Evolutionary conservation across 1,284 basidiomycete species (phyloP).

Genomic region (Pyrrhoderma lamaoense): DNA sequence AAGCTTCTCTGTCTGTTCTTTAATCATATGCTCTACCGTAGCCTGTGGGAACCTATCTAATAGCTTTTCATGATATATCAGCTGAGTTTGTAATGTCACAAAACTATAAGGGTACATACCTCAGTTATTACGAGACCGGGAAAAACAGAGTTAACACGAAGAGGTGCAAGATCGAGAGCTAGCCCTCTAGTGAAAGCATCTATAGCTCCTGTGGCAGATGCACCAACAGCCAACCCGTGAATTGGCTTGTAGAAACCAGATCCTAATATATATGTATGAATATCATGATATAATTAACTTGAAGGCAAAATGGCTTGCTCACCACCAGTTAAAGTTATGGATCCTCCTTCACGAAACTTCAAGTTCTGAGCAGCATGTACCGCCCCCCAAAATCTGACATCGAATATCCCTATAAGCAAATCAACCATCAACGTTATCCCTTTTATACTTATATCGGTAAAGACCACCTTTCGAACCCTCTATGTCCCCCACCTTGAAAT

Average conservation of each 20-base stretch:
- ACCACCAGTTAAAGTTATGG: constrained; percentile 19
- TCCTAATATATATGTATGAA: constrained; percentile 5
- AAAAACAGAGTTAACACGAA: constrained; percentile 20
- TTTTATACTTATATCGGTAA: no score
- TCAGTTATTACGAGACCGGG: constrained; percentile 19
- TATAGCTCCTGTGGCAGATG: constrained; percentile 18
- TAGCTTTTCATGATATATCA: constrained; percentile 9
- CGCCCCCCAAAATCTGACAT: constrained; percentile 21
- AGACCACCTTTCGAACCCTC: constrained; percentile 16
- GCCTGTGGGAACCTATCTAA: constrained; percentile 16
- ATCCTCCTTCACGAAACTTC: constrained; percentile 17
- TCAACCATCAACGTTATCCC: neutral
- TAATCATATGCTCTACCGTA: constrained; percentile 9
- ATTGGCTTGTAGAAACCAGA: constrained; percentile 17
- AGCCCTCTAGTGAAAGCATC: constrained; percentile 20
- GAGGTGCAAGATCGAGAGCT: constrained; percentile 21
- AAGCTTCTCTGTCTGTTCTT: constrained; percentile 7
- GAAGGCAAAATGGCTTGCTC: neutral
- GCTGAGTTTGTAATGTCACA: neutral
- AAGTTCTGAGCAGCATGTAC: constrained; percentile 17
- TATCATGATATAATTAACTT: neutral
- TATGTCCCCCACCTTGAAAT: constrained; percentile 16
- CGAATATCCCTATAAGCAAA: constrained; percentile 14
- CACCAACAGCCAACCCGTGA: constrained; percentile 17
- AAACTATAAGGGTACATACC: neutral